Evolutionary conservation across 352 stramenopile genomes (phyloP), one percentile per base, ranked within the genome.

Genomic region (Pythium periplocum): DNA sequence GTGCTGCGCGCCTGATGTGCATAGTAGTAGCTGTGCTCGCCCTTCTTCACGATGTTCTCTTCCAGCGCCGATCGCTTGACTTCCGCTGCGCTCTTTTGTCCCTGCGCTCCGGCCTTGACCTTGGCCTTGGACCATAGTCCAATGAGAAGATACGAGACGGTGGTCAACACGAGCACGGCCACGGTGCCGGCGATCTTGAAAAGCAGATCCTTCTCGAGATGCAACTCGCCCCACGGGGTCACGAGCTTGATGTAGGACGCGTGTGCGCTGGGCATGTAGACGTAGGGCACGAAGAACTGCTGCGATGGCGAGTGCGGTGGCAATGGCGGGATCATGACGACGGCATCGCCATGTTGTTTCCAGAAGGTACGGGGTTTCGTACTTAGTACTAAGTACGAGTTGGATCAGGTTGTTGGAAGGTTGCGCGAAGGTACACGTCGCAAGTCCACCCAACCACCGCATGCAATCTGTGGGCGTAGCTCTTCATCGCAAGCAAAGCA

Each of bases 11-110:
- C 64, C 55, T 83, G 56, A 66, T 88, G 82, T 7, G 78, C 69
- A 61, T 92, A 95, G 64, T 91, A 92, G 69, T 95, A 95, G 68
- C 82, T 92, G 66, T 93, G 75, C 31, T 81, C 69, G 38, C 84
- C 84, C 53, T 89, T 89, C 45, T 67, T 68, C 32, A 85, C 32
- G 53, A 83, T 69, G 31, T 73, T 90, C 44, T 90, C 82, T 17
- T 91, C 73, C 42, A 76, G 69, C 51, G 61, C 61, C 40, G 72
- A 87, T 9, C 42, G 17, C 17, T 26, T 26, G 17, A 26, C 17
- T 26, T 26, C 17, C 17, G 17, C 17, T 26, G 17, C 33, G 2
- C 31, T 10, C 38, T 73, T 55, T 6, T 55, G 45, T 3, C 61
- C 41, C 2, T 58, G 52, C 6, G 45, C 42, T 30, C 17, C 49